Conservation (phyloP, 2,329 filamentous ascomycete species). For the Penicillium olsonii region DNA sequence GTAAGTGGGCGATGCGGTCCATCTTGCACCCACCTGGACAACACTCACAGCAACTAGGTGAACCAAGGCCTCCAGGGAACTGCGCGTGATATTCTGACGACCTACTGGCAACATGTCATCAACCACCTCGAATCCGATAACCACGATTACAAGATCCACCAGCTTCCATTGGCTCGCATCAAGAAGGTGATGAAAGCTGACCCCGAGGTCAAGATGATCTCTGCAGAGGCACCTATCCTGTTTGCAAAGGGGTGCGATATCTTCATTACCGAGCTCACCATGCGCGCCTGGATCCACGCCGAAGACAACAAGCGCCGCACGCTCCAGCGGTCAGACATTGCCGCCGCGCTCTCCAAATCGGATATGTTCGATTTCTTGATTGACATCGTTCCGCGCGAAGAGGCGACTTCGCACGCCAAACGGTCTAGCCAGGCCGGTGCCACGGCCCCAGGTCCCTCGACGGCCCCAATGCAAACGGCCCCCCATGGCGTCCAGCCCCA, state of each 20-base stretch:
- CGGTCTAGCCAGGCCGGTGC: slow-evolving; percentile 56
- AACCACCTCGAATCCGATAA: slow-evolving; percentile 91
- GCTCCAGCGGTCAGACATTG: slow-evolving; percentile 92
- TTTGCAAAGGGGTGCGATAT: slow-evolving; percentile 99
- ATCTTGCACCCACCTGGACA: background rate
- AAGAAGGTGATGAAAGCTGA: slow-evolving; percentile 99
- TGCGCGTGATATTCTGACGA: slow-evolving; percentile 96
- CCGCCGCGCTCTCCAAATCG: slow-evolving; percentile 90
- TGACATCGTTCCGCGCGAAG: slow-evolving; percentile 95
- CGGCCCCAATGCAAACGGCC: slow-evolving; percentile 38
- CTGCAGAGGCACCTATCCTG: slow-evolving; percentile 92
- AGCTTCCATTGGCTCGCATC: slow-evolving; percentile 93
- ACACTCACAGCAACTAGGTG: slow-evolving; percentile 62
- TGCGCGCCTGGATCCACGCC: slow-evolving; percentile 99
- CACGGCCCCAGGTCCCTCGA: slow-evolving; percentile 52
- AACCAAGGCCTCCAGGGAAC: slow-evolving; percentile 91
- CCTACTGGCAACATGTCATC: slow-evolving; percentile 99
- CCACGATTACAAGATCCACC: slow-evolving; percentile 98
- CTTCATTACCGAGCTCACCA: slow-evolving; percentile 97
- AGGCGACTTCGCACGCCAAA: slow-evolving; percentile 83
- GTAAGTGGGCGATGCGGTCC: slow-evolving; percentile 52
- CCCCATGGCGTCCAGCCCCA: slow-evolving; percentile 55
- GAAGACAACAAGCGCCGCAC: slow-evolving; percentile 98
- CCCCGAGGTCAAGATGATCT: slow-evolving; percentile 99
- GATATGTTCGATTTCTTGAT: slow-evolving; percentile 99